A percentile compares a stretch with the other conserved stretches of the same genome.
These are phyloP conservation scores for Cornus suecica DNA, from an alignment of 148 eudicot species.

Conservation along the genomic window DNA sequence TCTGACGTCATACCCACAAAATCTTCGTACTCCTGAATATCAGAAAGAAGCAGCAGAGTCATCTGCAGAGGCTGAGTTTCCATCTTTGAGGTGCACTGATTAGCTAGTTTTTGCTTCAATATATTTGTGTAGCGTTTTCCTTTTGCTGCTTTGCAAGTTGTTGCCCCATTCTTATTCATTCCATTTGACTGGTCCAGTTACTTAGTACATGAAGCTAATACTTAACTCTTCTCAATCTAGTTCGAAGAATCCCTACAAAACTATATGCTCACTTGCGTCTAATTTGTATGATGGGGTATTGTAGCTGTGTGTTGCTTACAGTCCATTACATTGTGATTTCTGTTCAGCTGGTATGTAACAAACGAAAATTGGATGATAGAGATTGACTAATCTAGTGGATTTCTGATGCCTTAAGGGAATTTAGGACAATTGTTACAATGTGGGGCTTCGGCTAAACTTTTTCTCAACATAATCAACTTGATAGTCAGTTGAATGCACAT, in stretches of 20 bases:
- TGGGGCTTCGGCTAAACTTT: neutral
- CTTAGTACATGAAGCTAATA: neutral
- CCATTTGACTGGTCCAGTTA: constrained; percentile 1
- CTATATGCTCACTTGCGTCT: constrained; percentile 4
- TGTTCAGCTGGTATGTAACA: neutral
- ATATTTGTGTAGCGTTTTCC: neutral
- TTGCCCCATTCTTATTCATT: neutral
- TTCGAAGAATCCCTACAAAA: neutral
- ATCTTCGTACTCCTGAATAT: constrained; percentile 53
- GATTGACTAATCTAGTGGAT: neutral
- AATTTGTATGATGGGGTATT: neutral
- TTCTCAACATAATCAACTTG: neutral
- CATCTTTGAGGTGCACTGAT: constrained; percentile 64
- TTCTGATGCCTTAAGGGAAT: neutral
- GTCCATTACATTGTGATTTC: neutral
- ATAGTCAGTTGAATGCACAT: neutral
- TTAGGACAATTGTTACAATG: neutral
- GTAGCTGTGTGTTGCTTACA: neutral
- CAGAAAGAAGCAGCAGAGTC: constrained; percentile 54
- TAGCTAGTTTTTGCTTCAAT: constrained; percentile 1
- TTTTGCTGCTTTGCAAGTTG: neutral
- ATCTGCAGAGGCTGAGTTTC: constrained; percentile 79
- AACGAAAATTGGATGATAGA: neutral
- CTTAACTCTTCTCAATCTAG: neutral
- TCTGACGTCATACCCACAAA: constrained; percentile 64